Evolutionary conservation across 768 basidiomycete genomes (phyloP).

Genomic region (Auricularia sp.): DNA sequence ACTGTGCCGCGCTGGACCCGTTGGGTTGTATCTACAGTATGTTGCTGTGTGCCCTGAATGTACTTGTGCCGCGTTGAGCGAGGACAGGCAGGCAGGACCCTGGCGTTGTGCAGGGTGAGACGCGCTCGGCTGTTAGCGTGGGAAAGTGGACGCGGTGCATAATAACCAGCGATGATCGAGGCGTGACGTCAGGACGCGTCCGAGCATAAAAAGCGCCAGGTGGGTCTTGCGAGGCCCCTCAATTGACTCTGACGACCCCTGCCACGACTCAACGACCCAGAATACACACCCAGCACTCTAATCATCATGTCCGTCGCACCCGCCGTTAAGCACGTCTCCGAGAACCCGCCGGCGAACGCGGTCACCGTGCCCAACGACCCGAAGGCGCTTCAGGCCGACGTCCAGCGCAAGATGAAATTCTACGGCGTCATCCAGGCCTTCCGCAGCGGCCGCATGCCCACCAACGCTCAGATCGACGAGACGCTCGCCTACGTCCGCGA

Average conservation of each 20-base stretch:
- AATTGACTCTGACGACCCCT: background rate
- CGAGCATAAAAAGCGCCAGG: too few relatives aligned
- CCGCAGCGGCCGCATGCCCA: constrained; percentile 65
- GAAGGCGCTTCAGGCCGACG: constrained; percentile 53
- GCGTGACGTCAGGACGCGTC: too few relatives aligned
- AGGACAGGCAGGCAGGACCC: too few relatives aligned
- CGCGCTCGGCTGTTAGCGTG: too few relatives aligned
- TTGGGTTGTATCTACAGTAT: too few relatives aligned
- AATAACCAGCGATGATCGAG: too few relatives aligned
- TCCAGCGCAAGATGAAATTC: constrained; percentile 71
- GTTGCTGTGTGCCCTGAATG: too few relatives aligned
- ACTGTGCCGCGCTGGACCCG: too few relatives aligned
- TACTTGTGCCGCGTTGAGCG: too few relatives aligned
- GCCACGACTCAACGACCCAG: background rate
- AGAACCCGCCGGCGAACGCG: constrained; percentile 31
- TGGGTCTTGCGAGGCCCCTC: too few relatives aligned
- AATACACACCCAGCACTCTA: background rate
- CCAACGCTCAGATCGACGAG: constrained; percentile 70
- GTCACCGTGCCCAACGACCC: constrained; percentile 63
- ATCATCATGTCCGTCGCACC: constrained; percentile 64
- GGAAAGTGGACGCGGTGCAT: too few relatives aligned
- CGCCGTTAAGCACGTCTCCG: constrained; percentile 31
- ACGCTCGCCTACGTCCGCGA: constrained; percentile 58
- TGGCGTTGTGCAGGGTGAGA: too few relatives aligned
- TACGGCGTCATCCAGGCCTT: constrained; percentile 79